phyloP scores from a whole-genome alignment of 257 asterid genomes.

The Coffea eugenioides region DNA sequence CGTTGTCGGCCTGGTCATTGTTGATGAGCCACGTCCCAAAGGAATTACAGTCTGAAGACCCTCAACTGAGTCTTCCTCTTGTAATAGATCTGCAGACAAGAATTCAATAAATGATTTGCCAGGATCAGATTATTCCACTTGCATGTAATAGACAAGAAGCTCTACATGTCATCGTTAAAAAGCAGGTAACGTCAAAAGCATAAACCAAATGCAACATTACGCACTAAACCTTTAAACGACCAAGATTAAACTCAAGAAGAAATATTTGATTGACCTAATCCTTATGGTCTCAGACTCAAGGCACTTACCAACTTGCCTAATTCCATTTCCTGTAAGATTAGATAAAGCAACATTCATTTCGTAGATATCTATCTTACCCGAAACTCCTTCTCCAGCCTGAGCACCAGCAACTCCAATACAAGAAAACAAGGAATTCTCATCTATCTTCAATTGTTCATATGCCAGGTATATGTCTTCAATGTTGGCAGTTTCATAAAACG shows the following conservation, averaged over 20 bases:
- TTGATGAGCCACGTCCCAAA: conserved; percentile 91
- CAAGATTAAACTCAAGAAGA: not conserved
- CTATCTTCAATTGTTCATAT: conserved; percentile 80
- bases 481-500: conserved; percentile 79
- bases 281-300: not conserved
- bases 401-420: conserved; percentile 93
- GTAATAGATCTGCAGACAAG: conserved; percentile 41
- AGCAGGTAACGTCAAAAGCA: not conserved
- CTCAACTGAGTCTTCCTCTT: conserved; percentile 57
- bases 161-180: not conserved
- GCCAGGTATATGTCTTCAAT: conserved; percentile 77
- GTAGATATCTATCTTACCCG: conserved; percentile 44
- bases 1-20: conserved; percentile 89
- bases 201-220: not conserved
- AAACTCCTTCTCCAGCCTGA: conserved; percentile 69
- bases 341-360: not conserved
- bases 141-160: not conserved
- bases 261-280: not conserved
- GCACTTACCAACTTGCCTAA: not conserved
- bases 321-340: not conserved
- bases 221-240: not conserved
- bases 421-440: conserved; percentile 77
- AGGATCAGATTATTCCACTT: not conserved
- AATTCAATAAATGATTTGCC: not conserved
- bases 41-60: conserved; percentile 66